phyloP scores from a whole-genome alignment of 371 early-diverging fungal species.

The Nematocida sp. region DNA sequence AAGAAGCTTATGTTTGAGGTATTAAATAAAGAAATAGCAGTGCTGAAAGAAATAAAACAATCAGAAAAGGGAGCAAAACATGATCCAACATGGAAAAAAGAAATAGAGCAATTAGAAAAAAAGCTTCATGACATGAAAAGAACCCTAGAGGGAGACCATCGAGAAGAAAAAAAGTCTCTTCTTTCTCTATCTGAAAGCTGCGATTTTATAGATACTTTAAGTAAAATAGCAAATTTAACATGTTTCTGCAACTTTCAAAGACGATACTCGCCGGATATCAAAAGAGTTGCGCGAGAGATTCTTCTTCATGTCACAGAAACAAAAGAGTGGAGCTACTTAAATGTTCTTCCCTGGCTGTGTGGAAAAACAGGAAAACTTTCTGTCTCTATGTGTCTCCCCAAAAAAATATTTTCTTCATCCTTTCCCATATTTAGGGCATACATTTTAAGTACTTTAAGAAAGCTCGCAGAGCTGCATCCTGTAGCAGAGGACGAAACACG shows the following conservation, averaged over 20 bases:
- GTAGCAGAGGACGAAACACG: too few relatives aligned
- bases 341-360: constrained; percentile 27
- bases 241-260: constrained; percentile 43
- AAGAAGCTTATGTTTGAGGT: background rate
- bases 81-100: constrained; percentile 29
- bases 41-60: constrained; percentile 19
- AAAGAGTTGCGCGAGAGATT: constrained; percentile 11
- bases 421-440: too few relatives aligned
- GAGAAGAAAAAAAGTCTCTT: background rate
- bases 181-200: background rate
- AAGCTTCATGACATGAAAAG: constrained; percentile 3
- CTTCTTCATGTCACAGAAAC: constrained; percentile 19
- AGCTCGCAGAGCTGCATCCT: too few relatives aligned
- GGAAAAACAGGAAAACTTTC: background rate
- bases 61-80: constrained; percentile 41
- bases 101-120: constrained; percentile 34
- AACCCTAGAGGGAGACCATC: background rate
- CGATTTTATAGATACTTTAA: background rate
- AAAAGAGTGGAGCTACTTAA: constrained; percentile 11
- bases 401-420: too few relatives aligned
- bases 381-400: constrained; percentile 36
- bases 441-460: too few relatives aligned
- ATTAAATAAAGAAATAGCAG: background rate
- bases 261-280: background rate
- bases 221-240: background rate